Percentiles rank a stretch among this genome's conserved stretches.
Evolutionary conservation across 495 filamentous ascomycete species (phyloP).

Genomic region (Trichoderma reesei): DNA sequence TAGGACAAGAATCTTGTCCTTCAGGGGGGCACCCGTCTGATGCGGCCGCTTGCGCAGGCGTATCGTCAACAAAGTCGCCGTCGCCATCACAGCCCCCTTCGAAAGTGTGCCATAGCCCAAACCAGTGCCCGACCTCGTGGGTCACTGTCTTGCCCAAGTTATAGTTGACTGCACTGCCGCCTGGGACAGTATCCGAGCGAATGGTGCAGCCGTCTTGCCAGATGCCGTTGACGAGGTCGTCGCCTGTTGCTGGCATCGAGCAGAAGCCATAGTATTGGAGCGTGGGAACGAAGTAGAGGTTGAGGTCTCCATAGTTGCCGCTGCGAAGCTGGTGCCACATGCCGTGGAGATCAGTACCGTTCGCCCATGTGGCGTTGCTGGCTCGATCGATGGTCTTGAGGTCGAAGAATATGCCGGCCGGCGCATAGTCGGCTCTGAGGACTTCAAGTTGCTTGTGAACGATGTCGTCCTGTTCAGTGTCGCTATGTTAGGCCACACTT

Average conservation of each 20-base stretch:
- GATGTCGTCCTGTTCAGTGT: constrained; percentile 21
- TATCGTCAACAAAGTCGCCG: constrained; percentile 51
- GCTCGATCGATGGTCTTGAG: constrained; percentile 44
- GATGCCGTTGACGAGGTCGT: constrained; percentile 28
- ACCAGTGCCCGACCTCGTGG: constrained; percentile 61
- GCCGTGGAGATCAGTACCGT: constrained; percentile 33
- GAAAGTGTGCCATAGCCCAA: constrained; percentile 57
- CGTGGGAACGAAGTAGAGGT: constrained; percentile 53
- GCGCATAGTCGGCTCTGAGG: constrained; percentile 42
- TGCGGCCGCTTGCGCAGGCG: constrained; percentile 41
- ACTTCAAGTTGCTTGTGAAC: constrained; percentile 34
- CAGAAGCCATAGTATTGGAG: constrained; percentile 46
- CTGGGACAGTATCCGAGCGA: constrained; percentile 43
- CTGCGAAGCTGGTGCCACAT: constrained; percentile 53
- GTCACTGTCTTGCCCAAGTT: constrained; percentile 50
- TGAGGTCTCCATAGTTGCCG: constrained; percentile 50
- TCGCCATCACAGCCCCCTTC: constrained; percentile 47
- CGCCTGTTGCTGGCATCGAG: constrained; percentile 35
- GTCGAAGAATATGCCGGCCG: constrained; percentile 43
- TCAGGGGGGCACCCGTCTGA: constrained; percentile 53
- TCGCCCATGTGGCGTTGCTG: constrained; percentile 47
- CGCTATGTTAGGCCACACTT: background rate
- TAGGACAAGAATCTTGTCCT: constrained; percentile 44
- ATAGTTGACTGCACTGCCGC: constrained; percentile 40
- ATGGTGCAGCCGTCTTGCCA: constrained; percentile 51